phyloP scores from a whole-genome alignment of 1,284 basidiomycete genomes.

The Lentinula novae-zelandiae region DNA sequence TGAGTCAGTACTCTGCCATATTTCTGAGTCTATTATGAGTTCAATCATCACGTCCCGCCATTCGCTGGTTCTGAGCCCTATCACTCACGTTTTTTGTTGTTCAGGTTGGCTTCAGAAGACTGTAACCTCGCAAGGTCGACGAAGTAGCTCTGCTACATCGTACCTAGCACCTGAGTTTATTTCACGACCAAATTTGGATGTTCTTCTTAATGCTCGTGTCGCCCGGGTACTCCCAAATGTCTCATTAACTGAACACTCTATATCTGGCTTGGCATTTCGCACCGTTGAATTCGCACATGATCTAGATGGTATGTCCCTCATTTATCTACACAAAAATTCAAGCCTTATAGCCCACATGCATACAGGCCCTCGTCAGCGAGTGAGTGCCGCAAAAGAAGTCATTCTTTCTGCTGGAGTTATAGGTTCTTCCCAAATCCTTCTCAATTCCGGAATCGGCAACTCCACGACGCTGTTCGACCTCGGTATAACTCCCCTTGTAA shows the following conservation, averaged over 20 bases:
- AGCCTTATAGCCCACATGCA: neutral
- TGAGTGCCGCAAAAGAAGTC: conserved; percentile 21
- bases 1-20: conserved; percentile 8
- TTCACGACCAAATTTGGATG: conserved; percentile 17
- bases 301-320: conserved; percentile 19
- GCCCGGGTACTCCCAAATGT: conserved; percentile 13
- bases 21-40: neutral
- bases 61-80: too few relatives aligned
- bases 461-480: conserved; percentile 20
- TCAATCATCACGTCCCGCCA: neutral
- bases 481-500: conserved; percentile 23
- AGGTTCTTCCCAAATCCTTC: conserved; percentile 27
- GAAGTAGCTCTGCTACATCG: conserved; percentile 25
- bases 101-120: conserved; percentile 22
- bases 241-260: neutral
- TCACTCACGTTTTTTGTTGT: neutral
- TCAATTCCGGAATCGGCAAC: conserved; percentile 32
- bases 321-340: neutral
- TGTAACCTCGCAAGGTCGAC: conserved; percentile 19
- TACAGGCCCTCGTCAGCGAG: conserved; percentile 18
- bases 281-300: conserved; percentile 14
- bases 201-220: conserved; percentile 19
- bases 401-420: conserved; percentile 25
- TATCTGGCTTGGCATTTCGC: conserved; percentile 6
- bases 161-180: conserved; percentile 31